phyloP scores from a whole-genome alignment of 73 alveolate genomes.

The Paramecium caudatum region DNA sequence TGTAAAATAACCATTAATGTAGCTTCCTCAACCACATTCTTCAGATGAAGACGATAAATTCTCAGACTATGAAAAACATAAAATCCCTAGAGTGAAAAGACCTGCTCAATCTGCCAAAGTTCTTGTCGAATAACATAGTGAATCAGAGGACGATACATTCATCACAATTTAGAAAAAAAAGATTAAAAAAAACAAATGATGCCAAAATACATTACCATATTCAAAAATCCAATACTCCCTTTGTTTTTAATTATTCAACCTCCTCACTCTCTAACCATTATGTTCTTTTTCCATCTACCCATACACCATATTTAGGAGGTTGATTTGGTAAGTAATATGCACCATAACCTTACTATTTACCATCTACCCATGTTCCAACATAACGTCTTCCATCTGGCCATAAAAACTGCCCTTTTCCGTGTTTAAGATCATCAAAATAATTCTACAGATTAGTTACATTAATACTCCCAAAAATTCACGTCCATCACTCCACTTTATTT shows the following conservation, averaged over 20 bases:
- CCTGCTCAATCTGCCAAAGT: slow-evolving; percentile 5
- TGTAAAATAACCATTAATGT: not conserved
- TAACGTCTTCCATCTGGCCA: slow-evolving; percentile 71
- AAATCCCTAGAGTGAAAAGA: not conserved
- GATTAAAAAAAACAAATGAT: slow-evolving; percentile 26
- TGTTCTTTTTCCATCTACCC: slow-evolving; percentile 68
- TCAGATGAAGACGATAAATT: slow-evolving; percentile 49
- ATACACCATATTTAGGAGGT: slow-evolving; percentile 39
- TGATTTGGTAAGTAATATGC: slow-evolving; percentile 46
- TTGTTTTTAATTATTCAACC: not conserved
- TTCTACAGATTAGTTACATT: not conserved
- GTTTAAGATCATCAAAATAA: slow-evolving; percentile 76
- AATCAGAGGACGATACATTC: slow-evolving; percentile 39
- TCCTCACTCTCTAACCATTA: not conserved
- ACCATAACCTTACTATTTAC: slow-evolving; percentile 88
- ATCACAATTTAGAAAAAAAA: slow-evolving; percentile 13
- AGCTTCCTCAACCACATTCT: slow-evolving; percentile 1
- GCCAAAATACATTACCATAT: not conserved
- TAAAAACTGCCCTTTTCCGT: slow-evolving; percentile 46
- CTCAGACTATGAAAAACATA: slow-evolving; percentile 58
- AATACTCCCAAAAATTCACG: slow-evolving; percentile 68
- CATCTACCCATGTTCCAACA: slow-evolving; percentile 84
- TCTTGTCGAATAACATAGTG: slow-evolving; percentile 41
- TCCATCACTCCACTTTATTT: slow-evolving; percentile 80
- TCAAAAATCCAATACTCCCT: slow-evolving; percentile 29